These are phyloP conservation scores for Wallemia hederae DNA, from an alignment of 1,284 basidiomycete genomes.

Conservation along the genomic window DNA sequence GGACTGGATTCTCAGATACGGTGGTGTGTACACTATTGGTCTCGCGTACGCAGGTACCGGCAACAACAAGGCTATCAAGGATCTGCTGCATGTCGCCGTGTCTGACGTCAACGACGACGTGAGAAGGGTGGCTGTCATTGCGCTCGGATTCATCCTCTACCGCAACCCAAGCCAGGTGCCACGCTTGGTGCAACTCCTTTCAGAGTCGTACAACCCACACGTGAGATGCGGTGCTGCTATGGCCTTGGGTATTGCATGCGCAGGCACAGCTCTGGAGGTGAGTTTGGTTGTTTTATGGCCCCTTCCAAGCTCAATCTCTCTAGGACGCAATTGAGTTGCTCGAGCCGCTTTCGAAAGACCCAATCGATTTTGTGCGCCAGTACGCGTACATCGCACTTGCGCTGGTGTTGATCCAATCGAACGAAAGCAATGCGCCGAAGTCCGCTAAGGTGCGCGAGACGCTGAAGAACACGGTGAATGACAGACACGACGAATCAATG, in stretches of 20 bases:
- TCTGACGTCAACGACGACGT: slow-evolving; percentile 93
- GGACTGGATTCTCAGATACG: slow-evolving; percentile 85
- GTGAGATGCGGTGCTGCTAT: slow-evolving; percentile 84
- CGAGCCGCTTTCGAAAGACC: slow-evolving; percentile 85
- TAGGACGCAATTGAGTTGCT: slow-evolving; percentile 72
- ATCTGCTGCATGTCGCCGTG: slow-evolving; percentile 72
- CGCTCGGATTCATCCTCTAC: slow-evolving; percentile 77
- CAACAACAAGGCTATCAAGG: slow-evolving; percentile 66
- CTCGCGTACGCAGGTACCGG: slow-evolving; percentile 82
- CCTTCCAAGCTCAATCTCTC: not conserved
- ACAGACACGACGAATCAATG: slow-evolving; percentile 94
- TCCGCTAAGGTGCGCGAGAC: slow-evolving; percentile 45
- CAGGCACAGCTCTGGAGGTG: slow-evolving; percentile 76
- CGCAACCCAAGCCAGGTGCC: slow-evolving; percentile 83
- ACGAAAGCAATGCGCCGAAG: slow-evolving; percentile 58
- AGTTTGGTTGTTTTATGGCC: not conserved
- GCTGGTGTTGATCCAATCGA: slow-evolving; percentile 85
- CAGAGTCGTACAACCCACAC: slow-evolving; percentile 95
- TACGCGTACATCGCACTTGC: slow-evolving; percentile 83
- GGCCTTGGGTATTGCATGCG: slow-evolving; percentile 78
- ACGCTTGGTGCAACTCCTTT: slow-evolving; percentile 71
- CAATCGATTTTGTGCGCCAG: slow-evolving; percentile 87
- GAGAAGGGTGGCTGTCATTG: slow-evolving; percentile 70
- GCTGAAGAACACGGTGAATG: slow-evolving; percentile 59
- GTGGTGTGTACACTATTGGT: slow-evolving; percentile 78